Evolutionary conservation across 179 eudicot genomes (phyloP).

Genomic region (Beta corolliflora): DNA sequence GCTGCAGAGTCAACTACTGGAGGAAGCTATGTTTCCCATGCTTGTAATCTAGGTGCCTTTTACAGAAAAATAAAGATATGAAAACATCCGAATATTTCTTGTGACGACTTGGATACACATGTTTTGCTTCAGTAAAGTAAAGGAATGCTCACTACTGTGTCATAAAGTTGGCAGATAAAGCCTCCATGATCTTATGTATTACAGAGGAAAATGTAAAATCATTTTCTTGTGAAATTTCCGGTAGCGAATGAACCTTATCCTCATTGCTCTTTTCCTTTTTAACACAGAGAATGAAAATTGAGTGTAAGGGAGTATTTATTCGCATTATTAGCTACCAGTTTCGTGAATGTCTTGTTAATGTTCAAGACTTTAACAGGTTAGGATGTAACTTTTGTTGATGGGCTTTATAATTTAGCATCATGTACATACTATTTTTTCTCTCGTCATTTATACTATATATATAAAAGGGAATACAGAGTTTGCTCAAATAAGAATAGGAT

Average conservation of each 20-base stretch:
- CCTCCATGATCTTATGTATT: neutral
- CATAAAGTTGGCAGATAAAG: neutral
- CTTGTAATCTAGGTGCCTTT: neutral
- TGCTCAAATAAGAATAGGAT: no score
- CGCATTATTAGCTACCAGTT: neutral
- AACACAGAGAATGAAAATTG: neutral
- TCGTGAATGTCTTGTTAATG: neutral
- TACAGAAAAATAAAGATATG: neutral
- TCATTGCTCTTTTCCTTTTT: neutral
- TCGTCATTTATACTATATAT: no score
- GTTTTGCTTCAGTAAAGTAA: neutral
- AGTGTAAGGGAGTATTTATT: neutral
- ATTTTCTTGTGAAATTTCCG: neutral
- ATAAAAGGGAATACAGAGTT: no score
- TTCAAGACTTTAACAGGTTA: no score
- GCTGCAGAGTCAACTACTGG: neutral
- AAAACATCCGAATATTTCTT: neutral
- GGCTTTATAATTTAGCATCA: no score
- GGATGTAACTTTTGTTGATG: no score
- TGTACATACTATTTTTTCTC: no score
- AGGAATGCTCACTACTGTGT: neutral
- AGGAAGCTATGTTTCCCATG: neutral
- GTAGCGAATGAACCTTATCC: neutral
- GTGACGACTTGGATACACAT: neutral
- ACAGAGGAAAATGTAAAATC: neutral